Evolutionary conservation across 176 grass and related monocot genomes (phyloP).

Genomic region (Hordeum marinum): DNA sequence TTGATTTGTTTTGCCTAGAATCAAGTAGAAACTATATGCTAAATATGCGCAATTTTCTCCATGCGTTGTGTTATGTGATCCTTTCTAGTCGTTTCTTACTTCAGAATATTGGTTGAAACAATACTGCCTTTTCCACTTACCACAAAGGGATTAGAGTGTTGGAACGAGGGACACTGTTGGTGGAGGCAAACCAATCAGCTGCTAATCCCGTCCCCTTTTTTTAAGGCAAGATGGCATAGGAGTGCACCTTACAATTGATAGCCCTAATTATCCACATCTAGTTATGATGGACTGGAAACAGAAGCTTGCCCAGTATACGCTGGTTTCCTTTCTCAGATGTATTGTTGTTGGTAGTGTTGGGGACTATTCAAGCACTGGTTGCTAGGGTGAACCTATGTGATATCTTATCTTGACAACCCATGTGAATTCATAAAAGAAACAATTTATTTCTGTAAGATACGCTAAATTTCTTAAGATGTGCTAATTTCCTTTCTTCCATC

Average conservation of each 20-base stretch:
- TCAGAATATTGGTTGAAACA: slow-evolving; percentile 20
- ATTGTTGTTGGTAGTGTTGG: background rate
- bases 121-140: background rate
- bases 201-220: background rate
- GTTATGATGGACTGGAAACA: slow-evolving; percentile 16
- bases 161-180: background rate
- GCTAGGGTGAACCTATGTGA: slow-evolving; percentile 16
- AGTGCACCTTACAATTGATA: background rate
- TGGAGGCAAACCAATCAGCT: background rate
- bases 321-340: slow-evolving; percentile 15
- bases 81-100: background rate
- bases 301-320: background rate
- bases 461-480: background rate
- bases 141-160: background rate
- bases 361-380: background rate
- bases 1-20: slow-evolving; percentile 28
- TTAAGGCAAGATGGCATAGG: background rate
- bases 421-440: background rate
- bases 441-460: background rate
- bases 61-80: background rate
- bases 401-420: background rate
- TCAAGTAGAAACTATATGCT: slow-evolving; percentile 17
- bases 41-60: background rate
- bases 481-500: background rate
- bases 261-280: background rate